Conservation (phyloP, 2,329 filamentous ascomycete genomes). For the Sporothrix pseudoabietina region DNA sequence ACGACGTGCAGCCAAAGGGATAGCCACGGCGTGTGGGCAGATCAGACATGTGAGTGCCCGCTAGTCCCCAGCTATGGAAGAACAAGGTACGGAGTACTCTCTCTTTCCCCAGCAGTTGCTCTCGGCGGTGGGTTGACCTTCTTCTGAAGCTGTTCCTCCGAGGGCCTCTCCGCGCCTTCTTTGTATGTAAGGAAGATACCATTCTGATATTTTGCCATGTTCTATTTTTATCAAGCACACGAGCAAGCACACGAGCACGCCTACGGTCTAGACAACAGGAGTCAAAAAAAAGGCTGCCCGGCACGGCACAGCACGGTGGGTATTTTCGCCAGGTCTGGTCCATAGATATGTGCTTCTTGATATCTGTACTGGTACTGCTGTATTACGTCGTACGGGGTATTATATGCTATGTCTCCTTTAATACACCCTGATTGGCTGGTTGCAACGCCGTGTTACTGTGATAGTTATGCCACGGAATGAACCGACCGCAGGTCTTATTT, state of each 20-base stretch:
- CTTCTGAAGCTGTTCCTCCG: not conserved
- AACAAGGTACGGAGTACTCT: not conserved
- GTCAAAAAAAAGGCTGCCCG: not conserved
- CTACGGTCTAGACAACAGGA: not conserved
- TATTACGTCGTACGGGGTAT: too few relatives aligned
- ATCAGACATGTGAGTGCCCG: not conserved
- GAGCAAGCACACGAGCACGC: not conserved
- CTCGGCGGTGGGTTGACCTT: not conserved
- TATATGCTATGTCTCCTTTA: not conserved
- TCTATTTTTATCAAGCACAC: conserved; percentile 5
- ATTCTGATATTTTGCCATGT: not conserved
- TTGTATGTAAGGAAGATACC: not conserved
- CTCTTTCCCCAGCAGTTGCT: not conserved
- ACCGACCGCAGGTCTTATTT: not conserved
- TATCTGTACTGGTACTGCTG: too few relatives aligned
- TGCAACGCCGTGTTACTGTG: not conserved
- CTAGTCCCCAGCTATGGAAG: not conserved
- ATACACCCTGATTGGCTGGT: not conserved
- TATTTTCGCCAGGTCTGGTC: conserved; percentile 8
- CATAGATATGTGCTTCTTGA: not conserved
- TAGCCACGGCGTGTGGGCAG: conserved; percentile 2
- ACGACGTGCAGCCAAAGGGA: too few relatives aligned
- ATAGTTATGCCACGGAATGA: not conserved
- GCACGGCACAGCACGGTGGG: not conserved
- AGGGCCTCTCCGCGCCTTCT: not conserved